Base-by-base conservation (phyloP, 228 moss, liverwort and hornwort genomes). In the Sphagnum fallax region DNA sequence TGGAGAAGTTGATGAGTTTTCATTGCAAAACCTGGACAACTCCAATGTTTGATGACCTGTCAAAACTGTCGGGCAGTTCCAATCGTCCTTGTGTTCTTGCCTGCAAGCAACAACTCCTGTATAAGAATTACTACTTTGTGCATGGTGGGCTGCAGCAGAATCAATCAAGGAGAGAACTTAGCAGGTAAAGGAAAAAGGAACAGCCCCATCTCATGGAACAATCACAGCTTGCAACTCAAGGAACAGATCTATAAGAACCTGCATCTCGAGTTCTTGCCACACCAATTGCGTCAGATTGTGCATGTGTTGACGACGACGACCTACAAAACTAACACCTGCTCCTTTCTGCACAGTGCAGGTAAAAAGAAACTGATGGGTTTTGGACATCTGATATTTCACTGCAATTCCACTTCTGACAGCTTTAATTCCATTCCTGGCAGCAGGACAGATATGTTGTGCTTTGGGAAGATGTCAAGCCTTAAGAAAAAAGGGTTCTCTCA, bases 221-320 rank as follows among this genome's bases (percentile, higher is more conserved):
- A 32, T 32, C 32, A 3, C 2, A 32, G 32, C 32, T 32, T 32
- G 32, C 32, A 32, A 32, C 32, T 32, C 32, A 32, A 32, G 32
- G 32, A 32, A 32, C 32, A 32, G 32, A 32, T 32, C 32, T 32
- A 32, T 32, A 32, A 32, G 32, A 32, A 91, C 94, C 91, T 97
- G 90, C 6, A 67, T 81, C 63, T 85, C 84, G 61, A 97, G 86
- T 16, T 81, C 76, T 69, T 78, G 81, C 91, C 78, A 80, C 67
- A 97, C 81, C 61, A 84, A 74, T 60, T 90, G 81, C 4, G 90
- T 79, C 79, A 97, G 75, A 80, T 90, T 91, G 60, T 91, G 88
- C 72, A 85, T 93, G 75, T 93, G 91, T 65, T 67, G 77, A 32
- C 88, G 83, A 52, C 83, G 85, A 50, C 91, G 75, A 66, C 97